A percentile compares a stretch with the other conserved stretches of the same genome.
Evolutionary conservation across 176 grass and related monocot species (phyloP).

Genomic region (Pontederia paniculata): DNA sequence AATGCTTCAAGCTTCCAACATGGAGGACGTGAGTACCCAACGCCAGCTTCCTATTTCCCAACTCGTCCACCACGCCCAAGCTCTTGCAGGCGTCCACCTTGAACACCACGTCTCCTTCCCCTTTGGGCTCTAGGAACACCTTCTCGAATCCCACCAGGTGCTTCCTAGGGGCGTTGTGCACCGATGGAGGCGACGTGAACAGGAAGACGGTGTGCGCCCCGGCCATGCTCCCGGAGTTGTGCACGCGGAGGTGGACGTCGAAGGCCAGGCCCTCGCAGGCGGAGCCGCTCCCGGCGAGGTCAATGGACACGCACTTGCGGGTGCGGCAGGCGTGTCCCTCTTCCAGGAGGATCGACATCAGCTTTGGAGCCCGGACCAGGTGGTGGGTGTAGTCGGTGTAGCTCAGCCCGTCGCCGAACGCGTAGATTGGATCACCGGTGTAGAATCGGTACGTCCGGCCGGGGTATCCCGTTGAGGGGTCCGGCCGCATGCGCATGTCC

Average conservation of each 20-base stretch:
- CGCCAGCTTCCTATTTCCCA: constrained; percentile 64
- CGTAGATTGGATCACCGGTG: constrained; percentile 41
- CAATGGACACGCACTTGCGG: constrained; percentile 31
- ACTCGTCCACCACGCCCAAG: constrained; percentile 75
- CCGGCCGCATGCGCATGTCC: constrained; percentile 63
- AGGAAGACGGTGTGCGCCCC: constrained; percentile 78
- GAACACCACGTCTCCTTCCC: constrained; percentile 47
- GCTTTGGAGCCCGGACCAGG: constrained; percentile 43
- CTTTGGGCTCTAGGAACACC: constrained; percentile 42
- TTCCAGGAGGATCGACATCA: constrained; percentile 45
- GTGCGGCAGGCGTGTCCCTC: constrained; percentile 52
- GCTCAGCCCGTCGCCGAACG: constrained; percentile 71
- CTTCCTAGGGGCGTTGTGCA: constrained; percentile 73
- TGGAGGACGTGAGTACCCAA: constrained; percentile 71
- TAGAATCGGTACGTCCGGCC: constrained; percentile 84
- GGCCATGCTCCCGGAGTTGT: constrained; percentile 32
- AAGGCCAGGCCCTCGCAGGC: constrained; percentile 42
- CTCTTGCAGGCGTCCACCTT: constrained; percentile 84
- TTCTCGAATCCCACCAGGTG: constrained; percentile 80
- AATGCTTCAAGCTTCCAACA: constrained; percentile 80
- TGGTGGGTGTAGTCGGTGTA: constrained; percentile 53
- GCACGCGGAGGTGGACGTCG: constrained; percentile 51
- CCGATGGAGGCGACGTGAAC: constrained; percentile 66
- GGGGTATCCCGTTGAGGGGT: constrained; percentile 38
- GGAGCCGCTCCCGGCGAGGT: not conserved